A percentile compares a stretch with the other conserved stretches of the same genome.
Conservation (phyloP, 2,329 filamentous ascomycete species). For the Pseudogymnoascus sp. region DNA sequence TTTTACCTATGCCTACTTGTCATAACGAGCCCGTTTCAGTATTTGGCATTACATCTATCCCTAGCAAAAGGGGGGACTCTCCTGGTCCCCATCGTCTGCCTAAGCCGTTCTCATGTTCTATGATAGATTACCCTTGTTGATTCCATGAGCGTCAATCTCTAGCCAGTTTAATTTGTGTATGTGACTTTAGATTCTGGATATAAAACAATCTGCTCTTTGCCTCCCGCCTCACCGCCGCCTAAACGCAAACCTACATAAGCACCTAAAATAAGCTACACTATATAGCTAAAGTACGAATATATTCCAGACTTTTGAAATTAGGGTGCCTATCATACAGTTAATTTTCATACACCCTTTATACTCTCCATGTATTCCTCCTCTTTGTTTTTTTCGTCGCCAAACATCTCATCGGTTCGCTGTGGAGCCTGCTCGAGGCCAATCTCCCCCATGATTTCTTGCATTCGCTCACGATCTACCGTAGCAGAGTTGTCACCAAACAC, state of each 20-base stretch:
- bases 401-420: neutral
- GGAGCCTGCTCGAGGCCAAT: neutral
- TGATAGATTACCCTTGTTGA: neutral
- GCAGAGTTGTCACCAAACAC: constrained; percentile 27
- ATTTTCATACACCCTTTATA: neutral
- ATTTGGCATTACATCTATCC: neutral
- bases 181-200: neutral
- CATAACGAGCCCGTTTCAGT: neutral
- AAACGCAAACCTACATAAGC: too few relatives aligned
- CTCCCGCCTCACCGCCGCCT: too few relatives aligned
- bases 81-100: neutral
- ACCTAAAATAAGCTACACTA: neutral
- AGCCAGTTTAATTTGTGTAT: neutral
- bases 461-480: neutral
- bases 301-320: neutral
- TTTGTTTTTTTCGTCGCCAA: neutral
- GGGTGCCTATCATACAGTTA: neutral
- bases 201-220: neutral
- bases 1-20: neutral
- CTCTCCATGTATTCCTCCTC: neutral
- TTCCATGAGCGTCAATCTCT: neutral
- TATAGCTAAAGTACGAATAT: neutral
- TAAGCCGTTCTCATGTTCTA: neutral
- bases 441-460: neutral
- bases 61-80: neutral